Evolutionary conservation across 78 protist genomes (phyloP), one percentile per base, ranked within the genome.

Genomic region (Acrasis kona): DNA sequence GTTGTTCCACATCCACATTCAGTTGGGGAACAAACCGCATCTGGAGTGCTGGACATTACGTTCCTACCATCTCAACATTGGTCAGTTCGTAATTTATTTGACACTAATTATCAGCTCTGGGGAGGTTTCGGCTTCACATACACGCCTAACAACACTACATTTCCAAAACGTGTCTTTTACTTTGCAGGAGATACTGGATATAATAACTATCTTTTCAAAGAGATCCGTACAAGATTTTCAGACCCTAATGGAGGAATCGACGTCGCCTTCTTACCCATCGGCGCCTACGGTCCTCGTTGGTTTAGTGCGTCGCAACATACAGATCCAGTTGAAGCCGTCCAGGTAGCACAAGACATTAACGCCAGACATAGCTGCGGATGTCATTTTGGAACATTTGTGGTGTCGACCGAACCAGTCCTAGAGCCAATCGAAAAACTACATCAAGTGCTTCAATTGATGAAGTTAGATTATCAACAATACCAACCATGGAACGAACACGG

Each of bases 351-450:
- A 8, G 78, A 37, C 41, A 9, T 72, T 32, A 27, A 31, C 39
- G 41, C 76, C 65, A 2, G 1, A 10, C 0, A 1, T 34, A 41
- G 78, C 28, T 2, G 68, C 0, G 84, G 74, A 41, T 58, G 73
- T 6, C 84, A 80, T 70, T 80, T 78, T 78, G 84, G 84, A 12
- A 72, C 84, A 12, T 80, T 72, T 41, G 38, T 27, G 34, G 77
- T 80, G 65, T 74, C 77, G 40, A 39, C 29, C 34, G 84, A 78
- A 66, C 75, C 75, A 3, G 39, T 71, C 10, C 68, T 57, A 9
- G 75, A 71, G 50, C 75, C 75, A n/a, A n/a, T n/a, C n/a, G n/a
- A n/a, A n/a, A n/a, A n/a, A n/a, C n/a, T n/a, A n/a, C n/a, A n/a
- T n/a, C n/a, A n/a, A n/a, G n/a, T n/a, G n/a, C n/a, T n/a, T n/a